Percentiles rank a stretch among this genome's conserved stretches.
Evolutionary conservation across 176 grass and related monocot species (phyloP).

Genomic region (Raddia distichophylla): DNA sequence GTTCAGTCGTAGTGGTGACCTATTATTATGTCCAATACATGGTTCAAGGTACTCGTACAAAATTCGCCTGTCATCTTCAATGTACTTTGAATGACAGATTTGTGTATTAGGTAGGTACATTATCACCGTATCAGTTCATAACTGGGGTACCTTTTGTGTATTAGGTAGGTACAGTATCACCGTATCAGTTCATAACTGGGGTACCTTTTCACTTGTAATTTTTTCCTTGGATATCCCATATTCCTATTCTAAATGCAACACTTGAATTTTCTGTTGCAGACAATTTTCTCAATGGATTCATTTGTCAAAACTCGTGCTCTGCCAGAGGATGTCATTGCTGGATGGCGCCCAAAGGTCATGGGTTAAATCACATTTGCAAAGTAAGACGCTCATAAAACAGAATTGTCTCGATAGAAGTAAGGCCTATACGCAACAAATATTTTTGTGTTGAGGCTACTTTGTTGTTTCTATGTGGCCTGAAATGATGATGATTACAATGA

Average conservation of each 20-base stretch:
- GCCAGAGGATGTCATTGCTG: conserved; percentile 83
- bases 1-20: background rate
- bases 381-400: conserved; percentile 36
- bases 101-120: background rate
- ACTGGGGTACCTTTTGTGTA: background rate
- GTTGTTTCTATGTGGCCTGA: background rate
- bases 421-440: background rate
- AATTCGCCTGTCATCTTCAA: background rate
- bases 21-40: conserved; percentile 17
- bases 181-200: background rate
- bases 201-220: background rate
- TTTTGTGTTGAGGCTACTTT: background rate
- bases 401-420: conserved; percentile 27
- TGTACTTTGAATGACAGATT: background rate
- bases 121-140: background rate
- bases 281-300: conserved; percentile 83
- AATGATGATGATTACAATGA: conserved; percentile 17
- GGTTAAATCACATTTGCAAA: conserved; percentile 53
- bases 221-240: conserved; percentile 12
- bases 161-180: background rate
- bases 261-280: conserved; percentile 56
- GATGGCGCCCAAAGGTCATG: conserved; percentile 91
- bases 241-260: conserved; percentile 17
- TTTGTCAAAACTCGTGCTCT: conserved; percentile 83
- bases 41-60: background rate